phyloP scores from a whole-genome alignment of 768 basidiomycete species.

The Phallus indusiatus region DNA sequence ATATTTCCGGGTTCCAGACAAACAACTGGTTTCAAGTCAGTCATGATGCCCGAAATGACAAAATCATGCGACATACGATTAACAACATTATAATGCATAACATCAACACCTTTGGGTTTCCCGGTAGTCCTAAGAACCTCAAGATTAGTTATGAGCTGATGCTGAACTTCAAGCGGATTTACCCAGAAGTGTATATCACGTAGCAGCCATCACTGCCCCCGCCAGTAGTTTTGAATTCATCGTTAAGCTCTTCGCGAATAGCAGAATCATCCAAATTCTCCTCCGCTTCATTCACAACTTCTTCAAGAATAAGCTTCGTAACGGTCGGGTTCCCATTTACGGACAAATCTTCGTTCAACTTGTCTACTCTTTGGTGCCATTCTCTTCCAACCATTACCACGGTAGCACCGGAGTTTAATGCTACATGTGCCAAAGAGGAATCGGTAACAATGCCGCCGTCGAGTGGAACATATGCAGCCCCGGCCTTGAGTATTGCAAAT shows the following conservation, averaged over 20 bases:
- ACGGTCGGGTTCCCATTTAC: neutral
- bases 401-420: constrained; percentile 34
- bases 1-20: constrained; percentile 13
- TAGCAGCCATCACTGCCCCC: constrained; percentile 34
- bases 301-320: constrained; percentile 5
- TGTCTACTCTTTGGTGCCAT: constrained; percentile 29
- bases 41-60: no score
- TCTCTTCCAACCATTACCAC: constrained; percentile 35
- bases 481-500: constrained; percentile 46
- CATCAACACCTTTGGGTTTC: constrained; percentile 50
- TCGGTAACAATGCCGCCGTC: constrained; percentile 52
- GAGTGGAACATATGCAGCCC: constrained; percentile 49
- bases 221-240: constrained; percentile 13
- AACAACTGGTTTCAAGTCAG: constrained; percentile 9
- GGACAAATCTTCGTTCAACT: neutral
- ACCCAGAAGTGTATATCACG: constrained; percentile 55
- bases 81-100: constrained; percentile 49
- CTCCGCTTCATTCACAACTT: neutral
- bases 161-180: constrained; percentile 10
- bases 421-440: constrained; percentile 40
- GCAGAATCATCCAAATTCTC: constrained; percentile 6
- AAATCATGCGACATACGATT: constrained; percentile 33
- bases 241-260: constrained; percentile 28
- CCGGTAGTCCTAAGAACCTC: constrained; percentile 38
- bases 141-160: neutral